Conservation (phyloP, 345 rosid genomes). For the Ceriops decandra region DNA sequence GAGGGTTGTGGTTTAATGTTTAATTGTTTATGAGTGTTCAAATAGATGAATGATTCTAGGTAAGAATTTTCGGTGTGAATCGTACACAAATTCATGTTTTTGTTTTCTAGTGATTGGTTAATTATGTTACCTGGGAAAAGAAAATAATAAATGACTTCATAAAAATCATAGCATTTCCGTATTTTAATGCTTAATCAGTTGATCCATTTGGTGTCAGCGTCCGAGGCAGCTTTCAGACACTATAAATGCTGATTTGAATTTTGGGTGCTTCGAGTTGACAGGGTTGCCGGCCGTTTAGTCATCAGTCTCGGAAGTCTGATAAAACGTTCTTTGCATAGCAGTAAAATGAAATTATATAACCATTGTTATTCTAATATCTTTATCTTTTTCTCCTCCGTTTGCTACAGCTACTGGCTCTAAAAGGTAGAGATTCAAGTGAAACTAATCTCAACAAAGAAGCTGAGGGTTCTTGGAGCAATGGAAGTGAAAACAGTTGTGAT, state of each 20-base stretch:
- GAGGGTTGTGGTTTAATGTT: no score
- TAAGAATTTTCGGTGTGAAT: background rate
- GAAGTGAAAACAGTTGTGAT: slow-evolving; percentile 57
- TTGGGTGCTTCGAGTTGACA: slow-evolving; percentile 15
- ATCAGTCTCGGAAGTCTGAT: no score
- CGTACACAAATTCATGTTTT: background rate
- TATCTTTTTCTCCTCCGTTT: background rate
- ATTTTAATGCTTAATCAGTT: no score
- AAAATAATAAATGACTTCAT: background rate
- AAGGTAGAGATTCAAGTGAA: slow-evolving; percentile 48
- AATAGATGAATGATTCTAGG: background rate
- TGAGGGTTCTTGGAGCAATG: slow-evolving; percentile 71
- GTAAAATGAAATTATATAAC: background rate
- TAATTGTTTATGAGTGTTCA: no score
- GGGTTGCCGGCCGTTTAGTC: slow-evolving; percentile 8
- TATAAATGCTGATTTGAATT: slow-evolving; percentile 16
- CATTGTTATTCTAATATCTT: background rate
- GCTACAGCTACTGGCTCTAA: slow-evolving; percentile 53
- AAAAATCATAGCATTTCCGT: no score
- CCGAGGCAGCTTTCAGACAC: slow-evolving; percentile 21
- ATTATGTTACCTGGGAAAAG: background rate
- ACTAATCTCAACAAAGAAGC: slow-evolving; percentile 48
- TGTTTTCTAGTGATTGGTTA: no score
- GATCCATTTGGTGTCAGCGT: slow-evolving; percentile 23
- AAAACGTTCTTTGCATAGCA: background rate